Evolutionary conservation across 495 filamentous ascomycete species (phyloP), one percentile per base, ranked within the genome.

Genomic region (Penicillium robsamsonii): DNA sequence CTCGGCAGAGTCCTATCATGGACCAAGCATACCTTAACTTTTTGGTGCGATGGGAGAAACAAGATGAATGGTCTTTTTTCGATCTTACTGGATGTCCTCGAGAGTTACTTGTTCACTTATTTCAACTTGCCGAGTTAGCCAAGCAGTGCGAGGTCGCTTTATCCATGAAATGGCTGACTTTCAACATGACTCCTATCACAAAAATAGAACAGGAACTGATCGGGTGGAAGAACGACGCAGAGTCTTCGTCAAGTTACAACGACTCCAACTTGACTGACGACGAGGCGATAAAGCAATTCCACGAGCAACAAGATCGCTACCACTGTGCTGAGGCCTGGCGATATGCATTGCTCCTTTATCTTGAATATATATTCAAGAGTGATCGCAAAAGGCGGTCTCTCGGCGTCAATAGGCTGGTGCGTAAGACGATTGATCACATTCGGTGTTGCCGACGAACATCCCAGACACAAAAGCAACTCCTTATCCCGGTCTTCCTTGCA

Each of bases 281-380:
- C 11, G 40, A 50, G 7, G 33, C 53, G 13, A 61, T 57, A 49
- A 62, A 58, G 17, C 40, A 30, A 41, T 49, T 65, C 33, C 66
- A 71, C 18, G 57, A 64, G 20, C 46, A 62, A 29, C 64, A 61
- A 49, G 68, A 69, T 51, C 57, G 55, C n/a, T 52, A 60, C n/a
- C 58, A 71, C 54, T 69, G 66, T 50, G 60, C 64, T 7, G 61
- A 71, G 46, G 64, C 68, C 20, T 71, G 66, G 68, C 47, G 68
- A 56, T 59, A 60, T 52, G 55, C 58, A 3, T 54, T 69, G n/a
- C 60, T 71, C 11, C 47, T 70, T 29, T 70, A 70, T 45, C 64
- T 70, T 41, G 59, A 61, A 47, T 49, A 55, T 24, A 51, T 70
- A 5, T 70, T 70, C 50, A 61, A 59, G 27, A 59, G 61, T 38